These are phyloP conservation scores for Apostasia shenzhenica DNA, from an alignment of 106 monocot genomes.

Conservation along the genomic window DNA sequence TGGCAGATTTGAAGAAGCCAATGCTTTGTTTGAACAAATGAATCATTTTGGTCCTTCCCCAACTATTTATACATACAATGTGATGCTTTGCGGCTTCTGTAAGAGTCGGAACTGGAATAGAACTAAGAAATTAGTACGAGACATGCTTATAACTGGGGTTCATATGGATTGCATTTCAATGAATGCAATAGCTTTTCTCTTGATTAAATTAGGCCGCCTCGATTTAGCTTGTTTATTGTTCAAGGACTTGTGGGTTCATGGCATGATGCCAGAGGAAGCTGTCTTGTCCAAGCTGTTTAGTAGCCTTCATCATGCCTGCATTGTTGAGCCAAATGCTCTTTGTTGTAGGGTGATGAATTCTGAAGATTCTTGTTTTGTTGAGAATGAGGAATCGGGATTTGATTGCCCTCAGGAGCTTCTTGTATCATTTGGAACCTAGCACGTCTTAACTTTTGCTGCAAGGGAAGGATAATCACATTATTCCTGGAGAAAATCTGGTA, in stretches of 20 bases:
- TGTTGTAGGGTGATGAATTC: background rate
- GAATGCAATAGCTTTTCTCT: slow-evolving; percentile 23
- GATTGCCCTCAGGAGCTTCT: slow-evolving; percentile 23
- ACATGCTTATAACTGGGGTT: slow-evolving; percentile 29
- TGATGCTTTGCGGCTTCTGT: slow-evolving; percentile 45
- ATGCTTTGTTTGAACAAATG: slow-evolving; percentile 47
- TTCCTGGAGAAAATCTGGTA: background rate
- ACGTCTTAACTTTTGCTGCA: background rate
- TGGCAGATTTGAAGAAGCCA: slow-evolving; percentile 35
- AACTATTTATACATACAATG: slow-evolving; percentile 52
- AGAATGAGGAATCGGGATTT: slow-evolving; percentile 8
- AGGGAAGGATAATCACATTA: background rate
- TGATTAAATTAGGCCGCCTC: slow-evolving; percentile 21
- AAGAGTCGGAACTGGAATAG: slow-evolving; percentile 25
- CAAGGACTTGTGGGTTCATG: slow-evolving; percentile 20
- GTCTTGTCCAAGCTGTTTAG: slow-evolving; percentile 17
- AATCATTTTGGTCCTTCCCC: slow-evolving; percentile 31
- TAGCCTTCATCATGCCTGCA: background rate
- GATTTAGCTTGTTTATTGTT: slow-evolving; percentile 22
- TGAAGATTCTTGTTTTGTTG: slow-evolving; percentile 2
- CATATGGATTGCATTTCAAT: slow-evolving; percentile 30
- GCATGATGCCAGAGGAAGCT: slow-evolving; percentile 13
- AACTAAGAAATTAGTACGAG: slow-evolving; percentile 22
- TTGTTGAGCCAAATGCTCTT: slow-evolving; percentile 7
- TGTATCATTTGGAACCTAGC: slow-evolving; percentile 19